phyloP scores from a whole-genome alignment of 2,329 filamentous ascomycete species.

The Hortaea werneckii region DNA sequence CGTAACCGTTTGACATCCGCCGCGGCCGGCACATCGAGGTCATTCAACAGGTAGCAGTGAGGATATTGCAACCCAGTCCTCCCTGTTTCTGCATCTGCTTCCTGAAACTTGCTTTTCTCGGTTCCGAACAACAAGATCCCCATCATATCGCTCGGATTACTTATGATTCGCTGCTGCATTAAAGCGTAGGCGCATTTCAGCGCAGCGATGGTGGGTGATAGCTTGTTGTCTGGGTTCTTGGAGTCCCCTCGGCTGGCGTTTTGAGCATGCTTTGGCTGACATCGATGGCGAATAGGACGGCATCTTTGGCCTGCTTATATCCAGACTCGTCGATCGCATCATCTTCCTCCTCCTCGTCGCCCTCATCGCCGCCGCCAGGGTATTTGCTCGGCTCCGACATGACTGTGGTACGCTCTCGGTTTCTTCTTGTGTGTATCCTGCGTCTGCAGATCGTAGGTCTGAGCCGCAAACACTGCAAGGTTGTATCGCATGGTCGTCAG shows the following conservation, averaged over 20 bases:
- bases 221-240: constrained; percentile 66
- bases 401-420: neutral
- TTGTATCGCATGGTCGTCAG: too few relatives aligned
- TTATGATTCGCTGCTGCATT: constrained; percentile 98
- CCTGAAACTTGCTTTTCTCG: constrained; percentile 67
- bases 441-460: too few relatives aligned
- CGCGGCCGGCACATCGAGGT: constrained; percentile 79
- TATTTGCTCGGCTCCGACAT: constrained; percentile 12
- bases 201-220: constrained; percentile 67
- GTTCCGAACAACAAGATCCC: constrained; percentile 89
- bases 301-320: constrained; percentile 90
- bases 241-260: constrained; percentile 52
- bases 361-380: constrained; percentile 33
- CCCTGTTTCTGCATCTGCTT: constrained; percentile 48
- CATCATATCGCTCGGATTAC: constrained; percentile 94
- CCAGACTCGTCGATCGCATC: constrained; percentile 59
- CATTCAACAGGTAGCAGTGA: constrained; percentile 82
- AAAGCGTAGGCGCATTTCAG: constrained; percentile 89
- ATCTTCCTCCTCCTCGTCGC: constrained; percentile 53
- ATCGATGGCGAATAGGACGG: constrained; percentile 93
- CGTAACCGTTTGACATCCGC: constrained; percentile 75
- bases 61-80: constrained; percentile 58
- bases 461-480: too few relatives aligned
- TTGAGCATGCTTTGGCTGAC: constrained; percentile 78
- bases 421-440: too few relatives aligned